Evolutionary conservation across 371 early-diverging fungal species (phyloP).

Genomic region (Chytridiales sp.): DNA sequence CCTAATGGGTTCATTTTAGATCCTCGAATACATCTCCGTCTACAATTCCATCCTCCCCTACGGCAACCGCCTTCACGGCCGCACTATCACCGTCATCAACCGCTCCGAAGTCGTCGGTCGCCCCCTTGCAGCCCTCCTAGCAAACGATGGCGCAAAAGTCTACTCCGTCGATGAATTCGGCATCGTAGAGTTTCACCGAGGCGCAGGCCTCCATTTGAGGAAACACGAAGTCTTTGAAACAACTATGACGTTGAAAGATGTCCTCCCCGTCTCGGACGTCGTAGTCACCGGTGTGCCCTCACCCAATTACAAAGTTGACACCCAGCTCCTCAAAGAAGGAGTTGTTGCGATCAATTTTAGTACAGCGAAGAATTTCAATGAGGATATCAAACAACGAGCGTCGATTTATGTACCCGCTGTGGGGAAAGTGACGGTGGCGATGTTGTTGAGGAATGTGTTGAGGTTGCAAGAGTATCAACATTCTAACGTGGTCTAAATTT

Average conservation of each 20-base stretch:
- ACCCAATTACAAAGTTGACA: conserved; percentile 80
- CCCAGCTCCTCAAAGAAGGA: conserved; percentile 84
- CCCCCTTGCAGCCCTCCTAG: conserved; percentile 94
- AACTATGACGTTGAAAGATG: conserved; percentile 69
- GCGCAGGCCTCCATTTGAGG: conserved; percentile 68
- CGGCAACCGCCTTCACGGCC: conserved; percentile 94
- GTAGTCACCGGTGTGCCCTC: conserved; percentile 96
- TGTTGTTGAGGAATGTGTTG: conserved; percentile 92
- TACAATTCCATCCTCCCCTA: conserved; percentile 87
- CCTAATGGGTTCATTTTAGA: conserved; percentile 37
- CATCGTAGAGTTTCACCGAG: conserved; percentile 86
- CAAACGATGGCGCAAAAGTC: conserved; percentile 97
- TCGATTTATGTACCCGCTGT: conserved; percentile 92
- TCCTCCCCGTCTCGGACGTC: conserved; percentile 82
- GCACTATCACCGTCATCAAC: conserved; percentile 89
- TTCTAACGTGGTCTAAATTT: conserved; percentile 4
- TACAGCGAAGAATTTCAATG: conserved; percentile 86
- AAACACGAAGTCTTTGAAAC: conserved; percentile 81
- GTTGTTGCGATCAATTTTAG: conserved; percentile 96
- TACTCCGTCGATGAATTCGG: conserved; percentile 91
- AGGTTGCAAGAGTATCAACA: conserved; percentile 56
- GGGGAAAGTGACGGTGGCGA: conserved; percentile 97
- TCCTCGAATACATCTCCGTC: conserved; percentile 88
- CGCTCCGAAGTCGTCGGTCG: conserved; percentile 96
- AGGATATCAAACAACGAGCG: conserved; percentile 80